Base-by-base conservation (phyloP, 768 basidiomycete genomes). In the Collybiopsis luxurians region DNA sequence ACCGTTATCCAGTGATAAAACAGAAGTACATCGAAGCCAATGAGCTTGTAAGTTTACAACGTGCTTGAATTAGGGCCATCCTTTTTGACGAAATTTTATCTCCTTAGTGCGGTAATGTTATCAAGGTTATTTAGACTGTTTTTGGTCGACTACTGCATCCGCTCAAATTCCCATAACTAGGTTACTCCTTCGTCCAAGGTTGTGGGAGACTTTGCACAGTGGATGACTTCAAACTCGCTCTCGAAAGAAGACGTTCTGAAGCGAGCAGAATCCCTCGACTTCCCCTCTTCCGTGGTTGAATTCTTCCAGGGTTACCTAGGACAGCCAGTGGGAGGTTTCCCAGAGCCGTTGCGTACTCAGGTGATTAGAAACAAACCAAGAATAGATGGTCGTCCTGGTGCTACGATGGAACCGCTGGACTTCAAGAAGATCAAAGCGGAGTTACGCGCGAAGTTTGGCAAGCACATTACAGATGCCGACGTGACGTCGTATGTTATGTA, bases 301-400 rank as follows among this genome's bases (percentile, higher is more conserved):
- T 99, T 97, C 82, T 98, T 98, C 93, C 95, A 98, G 70, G 97
- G 97, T 17, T 96, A 95, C 74, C 90, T 99, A 60, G 96, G 97
- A 30, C 94, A 98, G 69, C 97, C 97, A 55, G 89, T 92, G 67
- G 97, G 95, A 69, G 96, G 97, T 47, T 98, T 98, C 90, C 97
- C 97, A 56, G 97, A 99, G 71, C 95, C 96, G 39, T 76, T 99
- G 60, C 92, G 97, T 61, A 82, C 86, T 61, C 83, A 86, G 62
- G 83, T 99, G 67, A 99, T 98, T 69, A 86, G 97, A 66, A 86
- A 94, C 73, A 95, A 95, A 73, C 86, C 89, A 44, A 85, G 92
- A 71, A 96, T 98, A 67, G 93, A 98, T 65, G 90, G 84, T 44
- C 90, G 97, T 59, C 97, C 97, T 23, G 97, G 97, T 60, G 80